Percentiles rank a stretch among this genome's conserved stretches.
Evolutionary conservation across 139 green algal species (phyloP).

Genomic region (Picochlorum sp.): DNA sequence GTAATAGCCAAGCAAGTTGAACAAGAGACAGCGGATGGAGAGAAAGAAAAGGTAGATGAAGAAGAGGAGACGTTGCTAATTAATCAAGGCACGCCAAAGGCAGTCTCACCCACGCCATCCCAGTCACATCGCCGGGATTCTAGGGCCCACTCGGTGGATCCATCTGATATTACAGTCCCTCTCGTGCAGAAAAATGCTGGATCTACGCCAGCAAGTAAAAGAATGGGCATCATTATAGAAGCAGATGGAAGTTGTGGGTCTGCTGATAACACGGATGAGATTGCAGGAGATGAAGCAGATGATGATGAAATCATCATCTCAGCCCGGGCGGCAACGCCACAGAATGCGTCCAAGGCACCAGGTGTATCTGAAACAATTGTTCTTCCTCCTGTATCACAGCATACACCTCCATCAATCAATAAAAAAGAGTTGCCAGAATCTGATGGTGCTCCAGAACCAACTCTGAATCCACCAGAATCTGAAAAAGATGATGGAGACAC

Average conservation of each 20-base stretch:
- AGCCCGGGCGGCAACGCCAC: not conserved
- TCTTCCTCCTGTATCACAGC: not conserved
- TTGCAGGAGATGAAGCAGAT: not conserved
- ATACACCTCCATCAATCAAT: too few relatives aligned
- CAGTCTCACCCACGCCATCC: not conserved
- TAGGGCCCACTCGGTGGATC: too few relatives aligned
- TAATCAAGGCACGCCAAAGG: not conserved
- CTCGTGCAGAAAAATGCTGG: not conserved
- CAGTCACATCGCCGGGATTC: too few relatives aligned
- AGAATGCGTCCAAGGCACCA: not conserved
- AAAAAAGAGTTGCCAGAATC: too few relatives aligned
- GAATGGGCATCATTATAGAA: not conserved
- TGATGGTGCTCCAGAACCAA: too few relatives aligned
- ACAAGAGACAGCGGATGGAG: not conserved
- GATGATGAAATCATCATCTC: slow-evolving; percentile 5
- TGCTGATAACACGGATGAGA: not conserved
- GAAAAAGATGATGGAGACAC: slow-evolving; percentile 6
- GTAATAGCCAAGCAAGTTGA: not conserved
- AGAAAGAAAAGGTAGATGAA: not conserved
- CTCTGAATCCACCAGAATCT: not conserved
- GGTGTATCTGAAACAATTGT: not conserved
- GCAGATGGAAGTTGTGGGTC: slow-evolving; percentile 1
- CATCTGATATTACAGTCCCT: too few relatives aligned
- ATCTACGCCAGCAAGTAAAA: not conserved
- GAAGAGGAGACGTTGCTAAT: slow-evolving; percentile 4